Base-by-base conservation (phyloP, 208 protist species). In the Angomonas ambiguus region DNA sequence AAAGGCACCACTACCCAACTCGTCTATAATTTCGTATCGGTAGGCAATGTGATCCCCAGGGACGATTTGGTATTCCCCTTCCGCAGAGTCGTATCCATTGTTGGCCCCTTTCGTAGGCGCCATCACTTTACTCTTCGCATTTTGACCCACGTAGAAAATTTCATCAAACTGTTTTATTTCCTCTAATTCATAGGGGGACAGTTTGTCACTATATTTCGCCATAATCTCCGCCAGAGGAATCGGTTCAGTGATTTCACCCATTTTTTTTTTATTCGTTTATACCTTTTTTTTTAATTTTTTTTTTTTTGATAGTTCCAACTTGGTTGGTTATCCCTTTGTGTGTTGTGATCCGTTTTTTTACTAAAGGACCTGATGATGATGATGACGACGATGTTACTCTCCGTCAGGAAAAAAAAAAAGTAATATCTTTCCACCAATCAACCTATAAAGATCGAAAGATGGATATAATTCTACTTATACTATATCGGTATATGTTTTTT, bases 11-110 rank as follows among this genome's bases (percentile, higher is more conserved):
- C 80, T 82, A 28, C 90, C 92, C 8, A 97, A 63, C 25, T 71
- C 27, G 24, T 67, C 62, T 16, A 95, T 35, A 20, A 96, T 73
- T 61, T 97, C 88, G 53, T 93, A 97, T 10, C 92, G 76, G 70
- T 97, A 98, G 2, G 80, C 79, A 11, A 99, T 88, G 68, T 98
- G 97, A 63, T 99, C 96, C 30, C 93, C 72, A 6, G 78, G 22
- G 11, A 85, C 73, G 22, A 96, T 74, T 11, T 79, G 76, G 78
- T 98, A 99, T 49, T 98, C 92, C 25, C 97, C 97, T 0, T 85
- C 51, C 1, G 88, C 83, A 41, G 97, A 95, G 74, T 99, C 97
- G 65, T 91, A 98, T 0, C 96, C 95, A 34, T 85, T 64, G 62
- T 97, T 97, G 18, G 65, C 57, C 0, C 79, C 79, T 4, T 41